Percentiles rank a stretch among this genome's conserved stretches.
These are phyloP conservation scores for Erythrobasidium yunnanense DNA, from an alignment of 768 basidiomycete species.

Conservation along the genomic window DNA sequence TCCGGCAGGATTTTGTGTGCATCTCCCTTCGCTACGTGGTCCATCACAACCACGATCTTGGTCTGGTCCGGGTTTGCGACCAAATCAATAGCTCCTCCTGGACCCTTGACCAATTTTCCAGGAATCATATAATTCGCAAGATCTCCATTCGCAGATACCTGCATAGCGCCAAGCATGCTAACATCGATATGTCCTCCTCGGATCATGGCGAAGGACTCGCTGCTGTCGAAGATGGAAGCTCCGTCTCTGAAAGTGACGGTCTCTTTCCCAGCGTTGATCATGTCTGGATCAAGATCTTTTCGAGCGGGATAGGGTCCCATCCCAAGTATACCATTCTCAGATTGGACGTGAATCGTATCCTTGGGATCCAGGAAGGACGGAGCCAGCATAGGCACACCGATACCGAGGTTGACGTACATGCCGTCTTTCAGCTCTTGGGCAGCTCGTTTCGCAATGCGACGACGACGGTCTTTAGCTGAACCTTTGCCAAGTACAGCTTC, in stretches of 20 bases:
- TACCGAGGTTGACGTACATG: conserved; percentile 41
- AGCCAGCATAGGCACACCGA: conserved; percentile 44
- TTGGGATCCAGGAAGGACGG: conserved; percentile 42
- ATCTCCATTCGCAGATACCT: conserved; percentile 79
- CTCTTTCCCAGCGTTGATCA: conserved; percentile 91
- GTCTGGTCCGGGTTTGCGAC: conserved; percentile 85
- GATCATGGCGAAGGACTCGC: conserved; percentile 94
- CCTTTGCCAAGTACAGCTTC: conserved; percentile 34
- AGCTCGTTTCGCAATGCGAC: conserved; percentile 69
- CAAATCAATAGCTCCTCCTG: conserved; percentile 61
- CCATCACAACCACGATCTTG: conserved; percentile 71
- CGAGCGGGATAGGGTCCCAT: conserved; percentile 45
- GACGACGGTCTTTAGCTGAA: conserved; percentile 43
- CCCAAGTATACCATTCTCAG: conserved; percentile 44
- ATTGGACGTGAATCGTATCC: conserved; percentile 44
- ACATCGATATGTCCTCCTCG: conserved; percentile 91
- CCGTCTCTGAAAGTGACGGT: conserved; percentile 85
- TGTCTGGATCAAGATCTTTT: conserved; percentile 49
- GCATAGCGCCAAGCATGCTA: conserved; percentile 87
- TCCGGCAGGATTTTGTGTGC: conserved; percentile 68
- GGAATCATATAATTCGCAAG: conserved; percentile 99
- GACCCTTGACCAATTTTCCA: conserved; percentile 64
- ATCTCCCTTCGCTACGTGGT: conserved; percentile 81
- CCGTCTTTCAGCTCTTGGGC: conserved; percentile 78
- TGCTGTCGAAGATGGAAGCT: conserved; percentile 81